phyloP scores from a whole-genome alignment of 106 monocot species.

The Acorus calamus region DNA sequence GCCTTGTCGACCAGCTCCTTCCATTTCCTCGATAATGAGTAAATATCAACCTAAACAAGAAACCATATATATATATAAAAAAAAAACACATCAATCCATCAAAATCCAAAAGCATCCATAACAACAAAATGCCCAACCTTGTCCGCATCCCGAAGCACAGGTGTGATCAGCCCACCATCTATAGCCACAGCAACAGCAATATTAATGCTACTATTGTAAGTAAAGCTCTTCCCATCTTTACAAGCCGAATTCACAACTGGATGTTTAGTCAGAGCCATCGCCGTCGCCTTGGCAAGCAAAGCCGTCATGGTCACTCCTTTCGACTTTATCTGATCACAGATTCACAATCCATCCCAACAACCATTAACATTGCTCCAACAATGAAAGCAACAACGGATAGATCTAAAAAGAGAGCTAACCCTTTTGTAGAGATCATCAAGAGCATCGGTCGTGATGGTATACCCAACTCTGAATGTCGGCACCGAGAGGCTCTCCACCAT shows the following conservation, averaged over 20 bases:
- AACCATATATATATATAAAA: neutral
- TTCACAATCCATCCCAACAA: neutral
- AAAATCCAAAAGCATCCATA: neutral
- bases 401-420: slow-evolving; percentile 23
- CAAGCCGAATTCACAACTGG: slow-evolving; percentile 86
- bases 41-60: slow-evolving; percentile 67
- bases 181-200: slow-evolving; percentile 93
- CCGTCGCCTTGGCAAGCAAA: slow-evolving; percentile 78
- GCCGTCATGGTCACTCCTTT: slow-evolving; percentile 97
- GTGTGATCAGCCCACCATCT: slow-evolving; percentile 87
- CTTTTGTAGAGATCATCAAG: slow-evolving; percentile 82
- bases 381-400: no score
- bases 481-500: slow-evolving; percentile 84
- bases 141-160: slow-evolving; percentile 76
- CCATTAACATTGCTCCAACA: neutral
- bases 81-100: neutral
- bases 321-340: slow-evolving; percentile 57
- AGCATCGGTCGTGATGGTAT: slow-evolving; percentile 73
- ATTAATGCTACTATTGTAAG: slow-evolving; percentile 80
- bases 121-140: slow-evolving; percentile 33
- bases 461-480: slow-evolving; percentile 87
- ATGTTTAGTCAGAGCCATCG: slow-evolving; percentile 70
- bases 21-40: slow-evolving; percentile 92
- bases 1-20: slow-evolving; percentile 96
- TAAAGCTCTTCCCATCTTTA: slow-evolving; percentile 90